Conservation (phyloP, 768 basidiomycete species). For the Calvatia gigantea region DNA sequence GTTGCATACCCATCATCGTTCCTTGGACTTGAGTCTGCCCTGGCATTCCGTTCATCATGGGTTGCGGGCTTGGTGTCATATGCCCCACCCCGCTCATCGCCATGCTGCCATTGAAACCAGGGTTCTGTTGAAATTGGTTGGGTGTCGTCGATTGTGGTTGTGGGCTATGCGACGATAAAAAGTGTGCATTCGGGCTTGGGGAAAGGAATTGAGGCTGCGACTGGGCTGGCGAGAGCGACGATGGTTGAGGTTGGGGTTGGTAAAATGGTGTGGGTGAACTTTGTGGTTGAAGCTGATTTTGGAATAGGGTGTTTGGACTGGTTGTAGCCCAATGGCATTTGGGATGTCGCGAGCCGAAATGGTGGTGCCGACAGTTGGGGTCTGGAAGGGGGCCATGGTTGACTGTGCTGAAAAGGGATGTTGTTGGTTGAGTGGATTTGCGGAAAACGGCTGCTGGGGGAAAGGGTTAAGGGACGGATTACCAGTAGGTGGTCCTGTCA, state of each 20-base stretch:
- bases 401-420: conserved; percentile 17
- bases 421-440: conserved; percentile 16
- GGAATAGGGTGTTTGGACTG: conserved; percentile 14
- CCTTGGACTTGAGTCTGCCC: conserved; percentile 27
- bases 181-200: conserved; percentile 28
- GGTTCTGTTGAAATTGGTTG: neutral
- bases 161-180: conserved; percentile 30
- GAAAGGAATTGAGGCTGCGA: conserved; percentile 28
- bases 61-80: conserved; percentile 26
- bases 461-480: conserved; percentile 19
- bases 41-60: conserved; percentile 28
- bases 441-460: conserved; percentile 15
- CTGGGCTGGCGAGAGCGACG: conserved; percentile 20
- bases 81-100: conserved; percentile 19
- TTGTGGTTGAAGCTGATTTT: conserved; percentile 17
- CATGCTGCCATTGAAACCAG: conserved; percentile 13
- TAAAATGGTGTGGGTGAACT: conserved; percentile 17
- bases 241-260: conserved; percentile 25
- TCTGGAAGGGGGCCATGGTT: conserved; percentile 13
- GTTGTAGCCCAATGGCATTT: conserved; percentile 16
- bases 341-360: conserved; percentile 17
- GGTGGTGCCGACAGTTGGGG: conserved; percentile 23
- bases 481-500: neutral
- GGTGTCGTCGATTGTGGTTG: conserved; percentile 21
- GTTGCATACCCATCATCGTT: conserved; percentile 28